Base-by-base conservation (phyloP, 2,329 filamentous ascomycete species). In the Clonostachys chloroleuca region DNA sequence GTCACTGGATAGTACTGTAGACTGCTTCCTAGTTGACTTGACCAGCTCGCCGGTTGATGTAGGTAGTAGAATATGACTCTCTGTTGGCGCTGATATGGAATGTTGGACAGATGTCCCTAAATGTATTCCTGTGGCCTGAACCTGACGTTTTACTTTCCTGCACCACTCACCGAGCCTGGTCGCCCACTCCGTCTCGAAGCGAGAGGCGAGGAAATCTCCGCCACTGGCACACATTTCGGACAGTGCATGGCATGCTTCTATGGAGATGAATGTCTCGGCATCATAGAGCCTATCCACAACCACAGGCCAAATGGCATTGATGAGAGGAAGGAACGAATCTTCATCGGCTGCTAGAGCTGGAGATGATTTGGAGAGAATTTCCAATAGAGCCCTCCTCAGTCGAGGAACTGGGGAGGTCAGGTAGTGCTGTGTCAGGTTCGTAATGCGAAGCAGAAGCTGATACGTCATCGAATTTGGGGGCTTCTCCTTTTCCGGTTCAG, bases 271-370 rank as follows among this genome's bases (percentile, higher is more conserved):
- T 0, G 80, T 70, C 62, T 90, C 84, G 5, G 68, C 53, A 52
- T 90, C 87, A 53, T 83, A 79, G 6, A 90, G 70, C 20, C 84
- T 76, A n/a, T 76, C 73, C 2, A 86, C 70, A 6, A 96, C 70
- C 7, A 95, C 86, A 0, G 92, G 91, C 92, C 92, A 99, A 8
- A 97, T 73, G 4, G 87, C 85, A 64, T 97, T 94, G 55, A 97
- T 83, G 0, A 97, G 76, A 0, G 94, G 94, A 2, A 99, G 69
- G 61, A 96, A 96, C 0, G 83, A 81, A 51, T 92, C 84, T 60
- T 96, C 87, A 54, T 96, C 84, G 5, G 74, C 75, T 1, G 86
- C 80, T 4, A 99, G 78, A 1, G 87, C 77, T 1, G 85, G 80
- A 5, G 86, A 79, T 4, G 90, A 85, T 1, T 84, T 89, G 24